Evolutionary conservation across 1,284 basidiomycete species (phyloP), one percentile per base, ranked within the genome.

Genomic region (Vanrija sp.): DNA sequence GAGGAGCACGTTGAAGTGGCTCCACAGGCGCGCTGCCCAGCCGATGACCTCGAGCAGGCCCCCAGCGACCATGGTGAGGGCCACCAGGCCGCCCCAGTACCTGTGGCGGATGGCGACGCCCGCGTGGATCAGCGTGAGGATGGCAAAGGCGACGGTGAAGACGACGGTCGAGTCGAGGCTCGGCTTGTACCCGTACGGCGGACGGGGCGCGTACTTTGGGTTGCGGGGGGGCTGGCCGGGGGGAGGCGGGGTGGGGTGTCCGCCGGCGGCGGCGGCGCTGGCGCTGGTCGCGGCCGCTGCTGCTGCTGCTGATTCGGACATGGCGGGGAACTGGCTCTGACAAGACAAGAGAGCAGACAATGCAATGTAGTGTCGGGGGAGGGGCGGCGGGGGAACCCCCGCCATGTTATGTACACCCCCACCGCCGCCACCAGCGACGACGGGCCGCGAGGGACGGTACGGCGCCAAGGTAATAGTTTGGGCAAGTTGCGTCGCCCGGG

Each of bases 41-140:
- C 71, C 71, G 10, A 83, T 57, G 15, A 81, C 60, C 67, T 86
- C 84, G 3, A 79, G 67, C 2, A 77, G 16, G 10, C 81, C 82
- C 25, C 79, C 79, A 0, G 81, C 64, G n/a, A 79, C 69, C 8
- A 79, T 76, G 0, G 84, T 84, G 41, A 84, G 63, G 8, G 83
- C 66, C 12, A 31, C 15, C 31, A 31, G 31, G 31, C 31, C 31
- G 72, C 79, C 82, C 80, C 82, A 84, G 45, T 78, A 72, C 46
- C 63, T 64, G 48, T 56, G 63, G 46, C 52, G 31, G 7, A 78
- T 50, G 0, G 80, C 78, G 63, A 84, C 79, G 6, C 60, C 65
- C 12, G 78, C 36, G 62, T 85, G 84, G 0, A 75, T 38, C 2
- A 75, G 75, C 77, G 59, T 56, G 19, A 57, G 43, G n/a, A 67